These are phyloP conservation scores for Mycena polygramma DNA, from an alignment of 768 basidiomycete species.

Conservation along the genomic window DNA sequence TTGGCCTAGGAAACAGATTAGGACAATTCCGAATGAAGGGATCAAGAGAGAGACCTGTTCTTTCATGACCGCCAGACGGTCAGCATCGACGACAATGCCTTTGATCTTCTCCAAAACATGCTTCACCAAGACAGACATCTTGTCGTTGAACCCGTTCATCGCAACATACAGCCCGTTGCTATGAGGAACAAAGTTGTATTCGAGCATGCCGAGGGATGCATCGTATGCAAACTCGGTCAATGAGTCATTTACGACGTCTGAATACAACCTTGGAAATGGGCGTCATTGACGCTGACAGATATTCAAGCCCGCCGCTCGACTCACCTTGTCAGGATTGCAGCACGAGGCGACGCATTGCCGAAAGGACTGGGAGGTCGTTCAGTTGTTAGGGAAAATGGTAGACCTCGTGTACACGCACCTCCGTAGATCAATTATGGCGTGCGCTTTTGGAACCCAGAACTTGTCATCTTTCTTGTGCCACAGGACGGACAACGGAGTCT, in stretches of 20 bases:
- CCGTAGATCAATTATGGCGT: constrained; percentile 79
- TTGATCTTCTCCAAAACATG: constrained; percentile 80
- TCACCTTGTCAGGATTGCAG: constrained; percentile 81
- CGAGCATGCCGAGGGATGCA: constrained; percentile 91
- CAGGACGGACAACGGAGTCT: constrained; percentile 78
- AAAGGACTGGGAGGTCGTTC: constrained; percentile 58
- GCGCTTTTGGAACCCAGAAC: constrained; percentile 95
- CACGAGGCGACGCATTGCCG: constrained; percentile 73
- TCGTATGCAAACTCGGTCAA: constrained; percentile 93
- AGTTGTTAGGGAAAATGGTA: constrained; percentile 10
- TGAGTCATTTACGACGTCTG: constrained; percentile 89
- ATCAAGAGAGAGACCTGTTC: constrained; percentile 72
- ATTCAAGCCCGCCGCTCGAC: constrained; percentile 30
- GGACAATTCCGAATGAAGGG: constrained; percentile 14
- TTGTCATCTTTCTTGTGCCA: constrained; percentile 99
- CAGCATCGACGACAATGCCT: constrained; percentile 71
- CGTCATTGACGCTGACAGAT: constrained; percentile 17
- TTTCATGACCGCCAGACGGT: constrained; percentile 84
- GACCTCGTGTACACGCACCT: constrained; percentile 61
- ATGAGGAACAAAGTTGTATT: constrained; percentile 75
- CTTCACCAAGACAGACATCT: constrained; percentile 79
- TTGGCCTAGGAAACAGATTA: constrained; percentile 62
- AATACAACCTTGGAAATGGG: constrained; percentile 68
- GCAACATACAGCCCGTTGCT: constrained; percentile 76
- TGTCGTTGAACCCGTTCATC: constrained; percentile 93